These are phyloP conservation scores for Pythium diclinum DNA, from an alignment of 352 stramenopile genomes.

Conservation along the genomic window DNA sequence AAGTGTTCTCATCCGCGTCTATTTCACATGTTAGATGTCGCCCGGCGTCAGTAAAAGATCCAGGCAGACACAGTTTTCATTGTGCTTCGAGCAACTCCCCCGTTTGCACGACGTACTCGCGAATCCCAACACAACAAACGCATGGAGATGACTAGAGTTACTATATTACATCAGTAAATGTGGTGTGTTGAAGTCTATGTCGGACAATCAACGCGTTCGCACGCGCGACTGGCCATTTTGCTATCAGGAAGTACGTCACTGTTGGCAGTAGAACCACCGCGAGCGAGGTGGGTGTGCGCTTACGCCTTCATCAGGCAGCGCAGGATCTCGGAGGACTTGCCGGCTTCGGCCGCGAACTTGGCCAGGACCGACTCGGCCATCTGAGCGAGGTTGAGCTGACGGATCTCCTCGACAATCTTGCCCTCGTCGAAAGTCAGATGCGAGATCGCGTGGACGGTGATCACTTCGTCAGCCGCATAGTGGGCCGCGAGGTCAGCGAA, in stretches of 20 bases:
- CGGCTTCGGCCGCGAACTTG: conserved; percentile 52
- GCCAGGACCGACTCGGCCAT: conserved; percentile 51
- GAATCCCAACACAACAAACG: neutral
- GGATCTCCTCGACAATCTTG: conserved; percentile 78
- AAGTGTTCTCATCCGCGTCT: neutral
- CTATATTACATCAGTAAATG: conserved; percentile 27
- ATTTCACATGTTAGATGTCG: neutral
- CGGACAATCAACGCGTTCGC: neutral
- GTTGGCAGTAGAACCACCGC: neutral
- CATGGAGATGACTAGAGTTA: conserved; percentile 17
- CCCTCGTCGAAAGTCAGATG: conserved; percentile 80
- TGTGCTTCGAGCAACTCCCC: neutral
- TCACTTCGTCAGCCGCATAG: conserved; percentile 45
- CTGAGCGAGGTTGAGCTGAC: conserved; percentile 62
- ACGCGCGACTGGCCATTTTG: conserved; percentile 3
- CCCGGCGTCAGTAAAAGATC: conserved; percentile 2
- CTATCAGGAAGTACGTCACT: conserved; percentile 1
- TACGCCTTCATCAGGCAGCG: conserved; percentile 44
- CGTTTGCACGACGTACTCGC: neutral
- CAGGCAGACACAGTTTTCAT: neutral
- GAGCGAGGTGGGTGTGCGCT: neutral
- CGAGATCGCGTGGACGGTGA: conserved; percentile 72
- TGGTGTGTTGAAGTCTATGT: conserved; percentile 13
- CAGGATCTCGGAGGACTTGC: conserved; percentile 54
- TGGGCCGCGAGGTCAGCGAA: conserved; percentile 58